Evolutionary conservation across 2,329 filamentous ascomycete species (phyloP).

Genomic region (Colletotrichum horii): DNA sequence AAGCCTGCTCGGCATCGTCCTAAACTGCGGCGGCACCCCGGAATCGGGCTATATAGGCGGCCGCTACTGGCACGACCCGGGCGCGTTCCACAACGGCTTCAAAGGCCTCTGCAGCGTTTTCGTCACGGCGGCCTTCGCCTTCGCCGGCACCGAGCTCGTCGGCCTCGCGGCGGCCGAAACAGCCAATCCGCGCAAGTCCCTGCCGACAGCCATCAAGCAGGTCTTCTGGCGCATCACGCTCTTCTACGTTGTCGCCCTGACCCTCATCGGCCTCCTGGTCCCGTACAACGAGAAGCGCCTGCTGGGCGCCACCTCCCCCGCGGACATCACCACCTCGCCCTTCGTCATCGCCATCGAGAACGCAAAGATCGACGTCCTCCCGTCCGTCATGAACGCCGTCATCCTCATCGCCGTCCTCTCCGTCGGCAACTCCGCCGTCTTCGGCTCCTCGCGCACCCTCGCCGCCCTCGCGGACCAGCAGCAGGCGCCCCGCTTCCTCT

Average conservation of each 20-base stretch:
- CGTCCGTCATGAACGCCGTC: slow-evolving; percentile 92
- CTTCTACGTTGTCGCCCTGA: slow-evolving; percentile 87
- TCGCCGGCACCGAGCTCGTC: slow-evolving; percentile 77
- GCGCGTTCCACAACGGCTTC: slow-evolving; percentile 85
- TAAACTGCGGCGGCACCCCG: slow-evolving; percentile 82
- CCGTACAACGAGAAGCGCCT: slow-evolving; percentile 72
- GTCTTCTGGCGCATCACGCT: slow-evolving; percentile 94
- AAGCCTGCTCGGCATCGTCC: slow-evolving; percentile 82
- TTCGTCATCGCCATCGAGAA: slow-evolving; percentile 93
- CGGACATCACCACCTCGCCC: slow-evolving; percentile 75
- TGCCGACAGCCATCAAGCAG: slow-evolving; percentile 89
- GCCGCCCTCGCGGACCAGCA: slow-evolving; percentile 88
- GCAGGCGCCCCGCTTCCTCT: slow-evolving; percentile 78
- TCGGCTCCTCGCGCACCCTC: slow-evolving; percentile 88
- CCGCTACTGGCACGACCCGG: slow-evolving; percentile 76
- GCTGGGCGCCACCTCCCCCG: slow-evolving; percentile 54
- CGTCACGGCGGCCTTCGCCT: slow-evolving; percentile 78
- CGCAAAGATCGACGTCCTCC: slow-evolving; percentile 80
- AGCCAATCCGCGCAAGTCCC: slow-evolving; percentile 77
- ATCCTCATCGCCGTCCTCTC: slow-evolving; percentile 90
- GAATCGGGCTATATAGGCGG: slow-evolving; percentile 80
- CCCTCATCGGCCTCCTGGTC: slow-evolving; percentile 82
- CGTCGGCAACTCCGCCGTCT: slow-evolving; percentile 90
- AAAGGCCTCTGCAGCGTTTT: slow-evolving; percentile 83
- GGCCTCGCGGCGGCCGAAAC: slow-evolving; percentile 81